Percentiles rank a stretch among this genome's conserved stretches.
Conservation (phyloP, 306 rosid genomes). For the Cyamopsis tetragonoloba region DNA sequence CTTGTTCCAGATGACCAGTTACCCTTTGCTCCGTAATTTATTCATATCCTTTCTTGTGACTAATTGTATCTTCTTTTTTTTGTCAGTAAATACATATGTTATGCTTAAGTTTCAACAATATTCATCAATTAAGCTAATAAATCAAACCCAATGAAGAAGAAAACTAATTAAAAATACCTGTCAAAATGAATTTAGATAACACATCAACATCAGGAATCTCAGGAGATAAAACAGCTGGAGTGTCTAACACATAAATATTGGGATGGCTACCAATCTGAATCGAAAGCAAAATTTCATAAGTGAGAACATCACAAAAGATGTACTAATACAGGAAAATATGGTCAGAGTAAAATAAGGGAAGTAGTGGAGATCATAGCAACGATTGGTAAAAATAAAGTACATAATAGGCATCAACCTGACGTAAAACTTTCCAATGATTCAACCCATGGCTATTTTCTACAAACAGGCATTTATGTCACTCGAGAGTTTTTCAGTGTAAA, state of each 20-base stretch:
- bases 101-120: background rate
- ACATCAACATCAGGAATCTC: constrained; percentile 50
- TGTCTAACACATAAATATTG: constrained; percentile 77
- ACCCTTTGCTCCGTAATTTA: background rate
- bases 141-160: constrained; percentile 17
- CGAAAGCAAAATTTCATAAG: constrained; percentile 13
- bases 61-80: background rate
- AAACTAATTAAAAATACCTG: constrained; percentile 48
- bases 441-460: background rate
- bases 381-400: background rate
- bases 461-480: background rate
- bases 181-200: constrained; percentile 67
- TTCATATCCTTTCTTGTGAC: background rate
- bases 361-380: background rate
- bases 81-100: background rate
- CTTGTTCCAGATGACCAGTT: constrained; percentile 2
- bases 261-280: constrained; percentile 94
- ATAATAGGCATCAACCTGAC: background rate
- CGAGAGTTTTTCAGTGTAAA: background rate
- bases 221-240: constrained; percentile 78
- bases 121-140: background rate
- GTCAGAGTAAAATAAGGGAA: background rate
- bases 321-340: background rate
- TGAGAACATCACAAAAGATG: background rate
- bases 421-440: constrained; percentile 3